Base-by-base conservation (phyloP, 495 filamentous ascomycete species). In the Aspergillus funiculosus region DNA sequence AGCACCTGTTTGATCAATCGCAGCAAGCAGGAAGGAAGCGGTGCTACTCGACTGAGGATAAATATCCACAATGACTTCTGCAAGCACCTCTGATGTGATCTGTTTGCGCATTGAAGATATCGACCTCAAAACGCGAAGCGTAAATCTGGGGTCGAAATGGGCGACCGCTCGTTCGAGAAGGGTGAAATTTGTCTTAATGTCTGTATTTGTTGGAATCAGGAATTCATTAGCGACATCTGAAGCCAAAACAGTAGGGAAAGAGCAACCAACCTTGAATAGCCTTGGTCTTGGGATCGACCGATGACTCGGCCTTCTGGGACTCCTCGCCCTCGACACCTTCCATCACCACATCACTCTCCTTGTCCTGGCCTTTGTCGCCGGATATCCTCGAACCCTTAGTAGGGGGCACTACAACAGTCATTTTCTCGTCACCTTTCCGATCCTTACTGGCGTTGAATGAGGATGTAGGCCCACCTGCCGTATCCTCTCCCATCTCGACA, bases 91-190 rank as follows among this genome's bases (percentile, higher is more conserved):
- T 20, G 85, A 75, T 7, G 83, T 85, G 56, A 96, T 78, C 48
- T 86, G 76, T 72, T 96, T 96, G 61, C 92, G 87, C 65, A 97
- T 81, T 46, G 88, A 89, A 28, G 92, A 95, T 69, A 95, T 94
- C 46, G 89, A 94, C 40, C 92, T 85, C 43, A 98, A 78, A 44
- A 92, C 92, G 52, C 94, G 78, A 44, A 98, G 82, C 36, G 89
- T 86, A 68, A 95, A 98, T 69, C 92, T 83, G 39, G 89, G 79
- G 71, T 98, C 92, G 61, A 97, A 98, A 56, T 95, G 79, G 50
- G 83, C 71, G 48, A 97, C 90, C 51, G 92, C 92, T 59, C 88
- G 86, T 53, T 95, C 89, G 48, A 98, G 78, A 20, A 96, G 78
- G 41, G 77, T 76, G 60, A 95, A 95, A 68, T 94, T 95, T 75